Evolutionary conservation across 78 protist species (phyloP).

Genomic region (Protostelium mycophagum): DNA sequence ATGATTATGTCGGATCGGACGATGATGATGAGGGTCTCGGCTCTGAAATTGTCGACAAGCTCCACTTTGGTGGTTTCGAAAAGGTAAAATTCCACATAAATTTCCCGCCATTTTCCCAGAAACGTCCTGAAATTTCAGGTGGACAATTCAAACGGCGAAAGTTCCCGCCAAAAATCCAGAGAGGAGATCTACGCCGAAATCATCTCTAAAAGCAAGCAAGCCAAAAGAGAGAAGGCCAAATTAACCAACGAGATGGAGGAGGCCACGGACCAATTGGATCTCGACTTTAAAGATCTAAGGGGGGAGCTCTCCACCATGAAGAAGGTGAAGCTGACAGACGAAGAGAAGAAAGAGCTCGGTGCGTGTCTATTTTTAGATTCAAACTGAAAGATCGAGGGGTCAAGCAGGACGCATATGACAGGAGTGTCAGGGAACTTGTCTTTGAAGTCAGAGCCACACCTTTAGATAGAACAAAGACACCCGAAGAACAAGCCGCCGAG

Average conservation of each 20-base stretch:
- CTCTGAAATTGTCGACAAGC: not conserved
- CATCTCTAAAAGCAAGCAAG: constrained; percentile 47
- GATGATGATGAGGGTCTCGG: constrained; percentile 8
- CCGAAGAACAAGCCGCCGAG: constrained; percentile 37
- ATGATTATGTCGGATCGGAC: constrained; percentile 35
- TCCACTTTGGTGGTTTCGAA: not conserved
- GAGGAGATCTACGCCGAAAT: constrained; percentile 54
- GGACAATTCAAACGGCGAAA: not conserved
- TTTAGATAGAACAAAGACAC: constrained; percentile 50
- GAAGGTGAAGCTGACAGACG: not conserved
- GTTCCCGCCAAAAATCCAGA: constrained; percentile 7
- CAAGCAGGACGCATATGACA: constrained; percentile 27
- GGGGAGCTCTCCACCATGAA: constrained; percentile 7
- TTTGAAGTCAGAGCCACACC: constrained; percentile 30
- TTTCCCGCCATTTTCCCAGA: not conserved
- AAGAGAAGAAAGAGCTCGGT: not conserved
- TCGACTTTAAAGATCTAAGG: constrained; percentile 33
- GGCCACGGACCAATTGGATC: constrained; percentile 41
- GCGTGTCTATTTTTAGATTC: not conserved
- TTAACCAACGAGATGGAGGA: constrained; percentile 27
- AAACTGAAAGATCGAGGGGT: not conserved
- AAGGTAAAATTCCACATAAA: not conserved
- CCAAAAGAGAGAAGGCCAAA: constrained; percentile 30
- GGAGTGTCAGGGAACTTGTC: constrained; percentile 9
- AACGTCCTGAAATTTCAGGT: not conserved